Evolutionary conservation across 148 eudicot species (phyloP).

Genomic region (Chenopodium suecicum): DNA sequence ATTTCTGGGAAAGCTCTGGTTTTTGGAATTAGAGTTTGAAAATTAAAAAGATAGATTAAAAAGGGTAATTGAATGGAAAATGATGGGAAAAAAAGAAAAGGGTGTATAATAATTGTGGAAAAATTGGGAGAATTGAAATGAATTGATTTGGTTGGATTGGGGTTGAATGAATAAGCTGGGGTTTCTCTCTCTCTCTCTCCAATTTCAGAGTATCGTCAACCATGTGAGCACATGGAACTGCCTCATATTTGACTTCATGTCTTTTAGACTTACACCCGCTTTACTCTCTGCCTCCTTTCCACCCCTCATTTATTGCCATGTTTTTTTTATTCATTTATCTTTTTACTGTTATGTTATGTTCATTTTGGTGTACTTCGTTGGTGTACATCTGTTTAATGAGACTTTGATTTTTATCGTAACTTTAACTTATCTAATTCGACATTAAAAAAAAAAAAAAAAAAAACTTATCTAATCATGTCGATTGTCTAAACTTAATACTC

Average conservation of each 20-base stretch:
- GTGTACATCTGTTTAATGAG: too few species aligned
- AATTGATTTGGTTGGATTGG: neutral
- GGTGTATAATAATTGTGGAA: too few species aligned
- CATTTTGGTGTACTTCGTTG: too few species aligned
- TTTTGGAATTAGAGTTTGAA: neutral
- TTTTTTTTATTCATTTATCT: neutral
- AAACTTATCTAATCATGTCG: too few species aligned
- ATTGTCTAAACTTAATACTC: too few species aligned
- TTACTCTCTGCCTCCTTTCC: constrained; percentile 18
- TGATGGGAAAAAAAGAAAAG: too few species aligned
- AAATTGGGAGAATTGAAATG: too few species aligned
- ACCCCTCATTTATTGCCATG: constrained; percentile 24
- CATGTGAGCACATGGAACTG: constrained; percentile 44
- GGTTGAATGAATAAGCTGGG: neutral
- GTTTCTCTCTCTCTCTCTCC: neutral
- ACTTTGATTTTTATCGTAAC: too few species aligned
- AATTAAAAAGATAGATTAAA: too few species aligned
- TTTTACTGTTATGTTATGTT: too few species aligned
- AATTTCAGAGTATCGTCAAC: constrained; percentile 16
- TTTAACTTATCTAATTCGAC: too few species aligned
- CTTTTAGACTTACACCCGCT: constrained; percentile 26
- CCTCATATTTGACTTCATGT: constrained; percentile 35
- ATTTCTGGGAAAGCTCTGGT: neutral
- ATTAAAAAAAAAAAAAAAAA: too few species aligned
- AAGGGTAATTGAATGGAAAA: neutral